A percentile compares a stretch with the other conserved stretches of the same genome.
phyloP scores from a whole-genome alignment of 352 stramenopile genomes.

The Thalassiosira mediterranea region DNA sequence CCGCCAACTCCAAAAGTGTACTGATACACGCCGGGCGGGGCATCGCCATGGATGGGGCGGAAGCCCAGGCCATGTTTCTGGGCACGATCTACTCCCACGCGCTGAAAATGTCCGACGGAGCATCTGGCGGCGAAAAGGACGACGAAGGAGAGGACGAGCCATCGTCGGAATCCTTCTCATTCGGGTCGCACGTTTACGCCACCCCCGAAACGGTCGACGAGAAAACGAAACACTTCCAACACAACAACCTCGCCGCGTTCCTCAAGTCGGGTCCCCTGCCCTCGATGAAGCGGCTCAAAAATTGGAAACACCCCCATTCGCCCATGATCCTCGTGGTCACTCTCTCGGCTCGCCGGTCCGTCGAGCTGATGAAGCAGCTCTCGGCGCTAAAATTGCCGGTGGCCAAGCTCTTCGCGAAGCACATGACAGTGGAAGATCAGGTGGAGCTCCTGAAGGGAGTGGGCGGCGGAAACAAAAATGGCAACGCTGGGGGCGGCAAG shows the following conservation, averaged over 20 bases:
- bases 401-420: slow-evolving; percentile 96
- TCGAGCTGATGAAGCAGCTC: slow-evolving; percentile 92
- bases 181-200: slow-evolving; percentile 29
- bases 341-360: slow-evolving; percentile 89
- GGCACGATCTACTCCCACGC: slow-evolving; percentile 51
- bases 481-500: slow-evolving; percentile 4
- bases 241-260: slow-evolving; percentile 36
- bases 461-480: background rate
- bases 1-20: slow-evolving; percentile 32
- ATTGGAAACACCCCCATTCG: slow-evolving; percentile 80
- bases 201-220: slow-evolving; percentile 5
- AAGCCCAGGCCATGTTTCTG: slow-evolving; percentile 57
- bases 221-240: slow-evolving; percentile 15
- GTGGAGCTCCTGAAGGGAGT: slow-evolving; percentile 82
- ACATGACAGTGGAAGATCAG: slow-evolving; percentile 91
- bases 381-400: slow-evolving; percentile 88
- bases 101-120: slow-evolving; percentile 30
- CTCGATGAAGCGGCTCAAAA: slow-evolving; percentile 83
- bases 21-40: slow-evolving; percentile 51
- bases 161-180: slow-evolving; percentile 15
- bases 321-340: slow-evolving; percentile 90
- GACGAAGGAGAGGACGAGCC: slow-evolving; percentile 1
- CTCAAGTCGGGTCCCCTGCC: slow-evolving; percentile 48
- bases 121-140: slow-evolving; percentile 5
- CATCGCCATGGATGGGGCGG: slow-evolving; percentile 35